A percentile compares a stretch with the other conserved stretches of the same genome.
These are phyloP conservation scores for Acacia pycnantha DNA, from an alignment of 331 rosid genomes.

Conservation along the genomic window DNA sequence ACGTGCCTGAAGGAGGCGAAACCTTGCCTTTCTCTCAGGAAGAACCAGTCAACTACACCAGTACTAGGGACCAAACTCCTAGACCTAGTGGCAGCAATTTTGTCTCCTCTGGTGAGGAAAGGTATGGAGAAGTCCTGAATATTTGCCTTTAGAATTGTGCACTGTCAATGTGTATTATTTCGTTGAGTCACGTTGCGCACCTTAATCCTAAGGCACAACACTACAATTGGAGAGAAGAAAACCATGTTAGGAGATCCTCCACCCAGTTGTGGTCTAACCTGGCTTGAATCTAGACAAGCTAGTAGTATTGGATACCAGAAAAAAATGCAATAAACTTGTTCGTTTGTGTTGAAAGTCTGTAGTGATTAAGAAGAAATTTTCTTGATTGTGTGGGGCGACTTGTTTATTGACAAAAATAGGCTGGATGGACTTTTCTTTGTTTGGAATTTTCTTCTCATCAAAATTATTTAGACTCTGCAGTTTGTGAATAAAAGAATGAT, in stretches of 20 bases:
- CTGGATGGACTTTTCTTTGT: constrained; percentile 7
- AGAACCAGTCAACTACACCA: constrained; percentile 43
- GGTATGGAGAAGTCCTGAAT: constrained; percentile 43
- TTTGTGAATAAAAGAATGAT: not conserved
- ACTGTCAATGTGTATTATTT: constrained; percentile 1
- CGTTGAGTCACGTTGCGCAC: not conserved
- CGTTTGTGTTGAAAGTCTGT: constrained; percentile 7
- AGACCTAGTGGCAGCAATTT: constrained; percentile 40
- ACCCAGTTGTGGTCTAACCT: not conserved
- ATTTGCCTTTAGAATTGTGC: constrained; percentile 12
- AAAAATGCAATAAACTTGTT: not conserved
- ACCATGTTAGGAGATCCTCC: not conserved
- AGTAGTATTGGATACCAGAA: not conserved
- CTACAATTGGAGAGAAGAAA: not conserved
- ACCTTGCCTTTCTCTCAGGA: constrained; percentile 43
- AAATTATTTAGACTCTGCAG: not conserved
- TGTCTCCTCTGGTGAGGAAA: constrained; percentile 51
- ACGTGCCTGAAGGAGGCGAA: constrained; percentile 48
- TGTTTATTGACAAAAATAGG: constrained; percentile 2
- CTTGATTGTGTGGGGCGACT: not conserved
- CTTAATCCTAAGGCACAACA: not conserved
- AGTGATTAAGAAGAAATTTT: constrained; percentile 7
- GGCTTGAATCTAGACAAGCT: not conserved
- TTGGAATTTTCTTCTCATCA: constrained; percentile 11
- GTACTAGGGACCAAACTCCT: constrained; percentile 47